Conservation (phyloP, 345 rosid genomes). For the Laguncularia racemosa region DNA sequence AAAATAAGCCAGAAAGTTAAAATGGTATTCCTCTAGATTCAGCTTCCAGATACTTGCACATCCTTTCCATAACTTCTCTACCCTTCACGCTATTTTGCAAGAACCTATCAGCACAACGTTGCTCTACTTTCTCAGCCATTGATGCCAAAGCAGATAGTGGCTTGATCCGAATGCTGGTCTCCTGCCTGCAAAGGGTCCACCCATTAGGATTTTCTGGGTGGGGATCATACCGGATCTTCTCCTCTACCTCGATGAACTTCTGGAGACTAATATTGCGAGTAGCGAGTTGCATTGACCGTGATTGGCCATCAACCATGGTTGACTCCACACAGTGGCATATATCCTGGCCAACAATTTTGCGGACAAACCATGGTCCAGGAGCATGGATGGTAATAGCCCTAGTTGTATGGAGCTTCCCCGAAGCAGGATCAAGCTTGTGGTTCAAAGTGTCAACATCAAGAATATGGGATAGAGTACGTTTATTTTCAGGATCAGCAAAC, state of each 20-base stretch:
- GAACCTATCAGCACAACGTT: slow-evolving; percentile 78
- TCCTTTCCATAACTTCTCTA: slow-evolving; percentile 94
- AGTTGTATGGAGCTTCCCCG: slow-evolving; percentile 80
- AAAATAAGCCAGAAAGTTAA: slow-evolving; percentile 16
- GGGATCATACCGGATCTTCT: slow-evolving; percentile 73
- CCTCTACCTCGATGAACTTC: slow-evolving; percentile 89
- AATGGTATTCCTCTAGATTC: slow-evolving; percentile 56
- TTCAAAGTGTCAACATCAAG: slow-evolving; percentile 85
- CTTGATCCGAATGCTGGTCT: slow-evolving; percentile 82
- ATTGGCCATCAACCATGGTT: slow-evolving; percentile 72
- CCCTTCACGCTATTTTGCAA: slow-evolving; percentile 91
- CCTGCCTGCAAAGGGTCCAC: slow-evolving; percentile 84
- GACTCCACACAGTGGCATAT: slow-evolving; percentile 90
- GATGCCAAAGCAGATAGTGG: slow-evolving; percentile 89
- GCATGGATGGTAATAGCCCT: slow-evolving; percentile 83
- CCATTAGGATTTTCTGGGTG: slow-evolving; percentile 76
- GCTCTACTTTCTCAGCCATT: slow-evolving; percentile 97
- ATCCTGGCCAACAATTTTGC: slow-evolving; percentile 79
- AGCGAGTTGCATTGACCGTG: slow-evolving; percentile 77
- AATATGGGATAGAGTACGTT: slow-evolving; percentile 66
- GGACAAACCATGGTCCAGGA: slow-evolving; percentile 94
- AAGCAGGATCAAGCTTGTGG: slow-evolving; percentile 46
- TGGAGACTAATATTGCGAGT: slow-evolving; percentile 81
- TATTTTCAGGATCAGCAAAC: slow-evolving; percentile 88
- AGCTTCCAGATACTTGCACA: slow-evolving; percentile 91